Evolutionary conservation across 2,329 filamentous ascomycete species (phyloP).

Genomic region (Colletotrichum spaethianum): DNA sequence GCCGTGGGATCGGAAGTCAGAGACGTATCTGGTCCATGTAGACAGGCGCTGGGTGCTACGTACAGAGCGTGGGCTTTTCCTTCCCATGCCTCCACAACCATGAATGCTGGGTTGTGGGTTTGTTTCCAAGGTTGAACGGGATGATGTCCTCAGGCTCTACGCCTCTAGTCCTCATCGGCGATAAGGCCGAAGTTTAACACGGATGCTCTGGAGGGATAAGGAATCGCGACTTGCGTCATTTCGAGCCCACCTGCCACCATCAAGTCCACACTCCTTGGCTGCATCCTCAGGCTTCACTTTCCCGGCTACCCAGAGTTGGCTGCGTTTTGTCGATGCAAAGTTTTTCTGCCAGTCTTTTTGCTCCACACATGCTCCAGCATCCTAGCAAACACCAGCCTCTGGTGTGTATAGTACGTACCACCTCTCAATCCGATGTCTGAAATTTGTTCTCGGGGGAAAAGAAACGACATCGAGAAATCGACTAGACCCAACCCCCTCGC

Average conservation of each 20-base stretch:
- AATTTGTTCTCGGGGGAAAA: neutral
- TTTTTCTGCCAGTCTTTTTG: neutral
- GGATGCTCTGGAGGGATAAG: neutral
- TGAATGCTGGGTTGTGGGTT: neutral
- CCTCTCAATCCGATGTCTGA: neutral
- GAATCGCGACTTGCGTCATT: constrained; percentile 1
- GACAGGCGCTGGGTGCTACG: too few species aligned
- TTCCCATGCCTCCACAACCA: neutral
- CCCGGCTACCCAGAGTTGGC: neutral
- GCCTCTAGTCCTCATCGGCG: neutral
- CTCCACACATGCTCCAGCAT: neutral
- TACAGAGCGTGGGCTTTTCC: too few species aligned
- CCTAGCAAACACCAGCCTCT: neutral
- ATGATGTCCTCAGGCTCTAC: too few species aligned
- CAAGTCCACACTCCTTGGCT: neutral
- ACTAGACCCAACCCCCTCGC: neutral
- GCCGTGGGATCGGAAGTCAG: too few species aligned
- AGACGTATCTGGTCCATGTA: too few species aligned
- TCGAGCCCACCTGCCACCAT: neutral
- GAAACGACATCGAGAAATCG: neutral
- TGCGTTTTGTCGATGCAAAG: neutral
- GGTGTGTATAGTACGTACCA: neutral
- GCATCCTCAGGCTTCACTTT: neutral
- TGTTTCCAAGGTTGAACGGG: neutral
- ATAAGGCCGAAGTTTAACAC: neutral